phyloP scores from a whole-genome alignment of 345 rosid genomes.

The Citrus glauca region DNA sequence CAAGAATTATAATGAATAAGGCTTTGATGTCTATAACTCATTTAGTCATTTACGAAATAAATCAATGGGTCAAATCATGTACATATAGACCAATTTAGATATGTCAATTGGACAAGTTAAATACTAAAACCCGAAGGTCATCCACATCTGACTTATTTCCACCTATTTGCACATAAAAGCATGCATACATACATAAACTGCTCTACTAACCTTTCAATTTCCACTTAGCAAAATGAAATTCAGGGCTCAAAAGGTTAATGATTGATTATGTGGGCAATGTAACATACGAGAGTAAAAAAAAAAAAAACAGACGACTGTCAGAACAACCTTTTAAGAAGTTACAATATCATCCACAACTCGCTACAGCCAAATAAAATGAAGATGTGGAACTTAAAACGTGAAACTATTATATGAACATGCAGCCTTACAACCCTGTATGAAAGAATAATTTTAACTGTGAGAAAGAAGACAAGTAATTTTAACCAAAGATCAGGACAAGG shows the following conservation, averaged over 20 bases:
- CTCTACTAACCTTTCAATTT: background rate
- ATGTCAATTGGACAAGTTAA: too few species aligned
- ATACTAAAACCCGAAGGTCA: too few species aligned
- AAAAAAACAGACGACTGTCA: background rate
- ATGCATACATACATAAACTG: too few species aligned
- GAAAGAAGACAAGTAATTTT: background rate
- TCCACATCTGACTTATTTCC: too few species aligned
- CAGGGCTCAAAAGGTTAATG: background rate
- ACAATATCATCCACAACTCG: background rate
- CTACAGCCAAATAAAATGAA: background rate
- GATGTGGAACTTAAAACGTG: background rate
- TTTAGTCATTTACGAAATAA: too few species aligned
- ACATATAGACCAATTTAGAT: too few species aligned
- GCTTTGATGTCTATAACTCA: too few species aligned
- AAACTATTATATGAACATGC: background rate
- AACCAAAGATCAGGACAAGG: constrained; percentile 11
- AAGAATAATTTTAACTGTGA: constrained; percentile 1
- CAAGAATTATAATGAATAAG: too few species aligned
- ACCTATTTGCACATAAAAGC: too few species aligned
- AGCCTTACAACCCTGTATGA: background rate
- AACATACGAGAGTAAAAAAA: background rate
- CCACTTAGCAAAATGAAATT: background rate
- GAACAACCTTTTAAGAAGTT: background rate
- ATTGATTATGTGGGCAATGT: background rate
- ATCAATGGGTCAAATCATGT: too few species aligned